phyloP scores from a whole-genome alignment of 106 monocot species.

The Posidonia australis region DNA sequence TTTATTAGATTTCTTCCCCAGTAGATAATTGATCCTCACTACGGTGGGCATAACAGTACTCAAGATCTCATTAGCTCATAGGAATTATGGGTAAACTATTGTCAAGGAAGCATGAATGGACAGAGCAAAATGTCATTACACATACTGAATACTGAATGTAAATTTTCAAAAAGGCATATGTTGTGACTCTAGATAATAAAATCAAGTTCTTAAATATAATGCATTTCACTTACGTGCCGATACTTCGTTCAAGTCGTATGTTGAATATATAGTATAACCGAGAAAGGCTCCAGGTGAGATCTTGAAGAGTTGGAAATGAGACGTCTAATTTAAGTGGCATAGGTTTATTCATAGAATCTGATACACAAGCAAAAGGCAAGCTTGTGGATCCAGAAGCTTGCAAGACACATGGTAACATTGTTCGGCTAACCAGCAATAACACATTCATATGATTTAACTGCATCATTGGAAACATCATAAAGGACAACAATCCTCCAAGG shows the following conservation, averaged over 20 bases:
- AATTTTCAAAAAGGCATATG: not conserved
- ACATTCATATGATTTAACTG: not conserved
- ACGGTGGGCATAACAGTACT: too few species aligned
- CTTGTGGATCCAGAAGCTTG: constrained; percentile 9
- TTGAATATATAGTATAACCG: constrained; percentile 21
- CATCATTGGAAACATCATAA: constrained; percentile 1
- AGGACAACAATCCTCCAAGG: not conserved
- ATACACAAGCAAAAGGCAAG: constrained; percentile 18
- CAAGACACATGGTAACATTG: not conserved
- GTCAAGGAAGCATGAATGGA: too few species aligned
- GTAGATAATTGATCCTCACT: too few species aligned
- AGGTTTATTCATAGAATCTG: constrained; percentile 17
- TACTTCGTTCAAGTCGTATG: constrained; percentile 23
- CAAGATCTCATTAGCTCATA: too few species aligned
- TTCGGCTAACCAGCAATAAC: not conserved
- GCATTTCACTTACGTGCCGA: constrained; percentile 15
- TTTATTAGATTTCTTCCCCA: too few species aligned
- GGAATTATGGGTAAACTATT: too few species aligned
- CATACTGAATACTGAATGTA: not conserved
- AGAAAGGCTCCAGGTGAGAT: constrained; percentile 24
- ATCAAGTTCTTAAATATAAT: not conserved
- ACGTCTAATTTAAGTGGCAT: constrained; percentile 19
- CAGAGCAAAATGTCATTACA: too few species aligned
- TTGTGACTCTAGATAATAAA: not conserved
- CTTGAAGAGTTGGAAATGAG: constrained; percentile 21